A percentile compares a stretch with the other conserved stretches of the same genome.
Conservation (phyloP, 192 early-diverging fungal genomes). For the Umbelopsis ramanniana region DNA sequence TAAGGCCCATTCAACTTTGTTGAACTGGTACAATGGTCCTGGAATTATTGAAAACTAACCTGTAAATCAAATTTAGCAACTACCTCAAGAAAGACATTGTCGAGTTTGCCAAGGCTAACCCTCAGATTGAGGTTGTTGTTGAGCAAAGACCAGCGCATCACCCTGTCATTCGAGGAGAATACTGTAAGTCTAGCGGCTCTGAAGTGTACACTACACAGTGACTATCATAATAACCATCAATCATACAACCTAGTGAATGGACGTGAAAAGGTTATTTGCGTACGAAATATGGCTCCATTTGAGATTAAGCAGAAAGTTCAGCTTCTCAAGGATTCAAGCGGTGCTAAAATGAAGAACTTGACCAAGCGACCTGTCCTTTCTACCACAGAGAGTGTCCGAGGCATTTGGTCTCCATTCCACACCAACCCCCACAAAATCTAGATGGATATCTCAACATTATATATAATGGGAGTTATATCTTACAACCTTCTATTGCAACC, state of each 20-base stretch:
- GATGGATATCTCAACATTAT: constrained; percentile 9
- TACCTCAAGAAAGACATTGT: constrained; percentile 69
- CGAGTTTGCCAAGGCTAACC: constrained; percentile 68
- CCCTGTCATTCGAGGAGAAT: constrained; percentile 72
- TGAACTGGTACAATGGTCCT: not conserved
- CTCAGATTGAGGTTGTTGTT: constrained; percentile 80
- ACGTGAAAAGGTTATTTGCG: constrained; percentile 66
- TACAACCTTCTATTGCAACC: not conserved
- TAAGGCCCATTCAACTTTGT: constrained; percentile 43
- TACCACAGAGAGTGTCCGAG: constrained; percentile 77
- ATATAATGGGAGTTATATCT: not conserved
- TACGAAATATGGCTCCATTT: constrained; percentile 60
- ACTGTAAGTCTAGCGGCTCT: constrained; percentile 49
- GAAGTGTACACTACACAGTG: not conserved
- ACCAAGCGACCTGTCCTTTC: constrained; percentile 78
- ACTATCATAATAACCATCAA: not conserved
- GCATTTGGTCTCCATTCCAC: constrained; percentile 86
- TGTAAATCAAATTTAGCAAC: constrained; percentile 44
- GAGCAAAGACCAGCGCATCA: constrained; percentile 74
- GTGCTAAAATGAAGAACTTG: constrained; percentile 57
- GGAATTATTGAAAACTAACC: not conserved
- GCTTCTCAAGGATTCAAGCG: constrained; percentile 69
- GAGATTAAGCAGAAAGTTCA: constrained; percentile 68
- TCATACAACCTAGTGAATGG: constrained; percentile 54
- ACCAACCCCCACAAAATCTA: constrained; percentile 68